phyloP scores from a whole-genome alignment of 2,329 filamentous ascomycete genomes.

The Penicillium sp. region DNA sequence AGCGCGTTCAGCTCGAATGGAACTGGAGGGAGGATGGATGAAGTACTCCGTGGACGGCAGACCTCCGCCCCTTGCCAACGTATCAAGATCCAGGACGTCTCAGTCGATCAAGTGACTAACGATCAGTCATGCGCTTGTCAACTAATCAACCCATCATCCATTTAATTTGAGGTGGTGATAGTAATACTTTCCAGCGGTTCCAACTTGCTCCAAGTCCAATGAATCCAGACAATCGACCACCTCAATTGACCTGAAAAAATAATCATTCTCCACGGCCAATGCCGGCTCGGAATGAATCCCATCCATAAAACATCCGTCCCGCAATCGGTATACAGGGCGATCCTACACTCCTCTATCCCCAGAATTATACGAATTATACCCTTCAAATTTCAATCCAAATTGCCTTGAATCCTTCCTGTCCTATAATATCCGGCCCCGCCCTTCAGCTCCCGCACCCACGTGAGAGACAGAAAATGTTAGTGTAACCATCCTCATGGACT shows the following conservation, averaged over 20 bases:
- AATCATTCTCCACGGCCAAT: neutral
- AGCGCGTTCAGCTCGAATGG: neutral
- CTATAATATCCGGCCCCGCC: neutral
- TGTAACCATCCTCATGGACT: conserved; percentile 23
- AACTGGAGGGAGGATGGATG: neutral
- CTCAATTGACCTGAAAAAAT: neutral
- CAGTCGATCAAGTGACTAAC: neutral
- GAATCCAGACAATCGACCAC: neutral
- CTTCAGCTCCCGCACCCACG: conserved; percentile 18
- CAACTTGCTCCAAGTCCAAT: neutral
- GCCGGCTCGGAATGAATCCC: neutral
- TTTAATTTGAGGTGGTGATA: neutral
- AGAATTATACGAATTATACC: neutral
- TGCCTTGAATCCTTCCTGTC: neutral
- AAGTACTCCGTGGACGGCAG: neutral
- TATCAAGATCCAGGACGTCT: neutral
- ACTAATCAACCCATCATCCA: neutral
- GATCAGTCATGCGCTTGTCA: neutral
- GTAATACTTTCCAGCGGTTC: neutral
- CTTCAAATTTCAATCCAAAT: conserved; percentile 13
- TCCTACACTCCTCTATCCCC: neutral
- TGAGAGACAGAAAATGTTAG: conserved; percentile 16
- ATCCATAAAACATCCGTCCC: neutral
- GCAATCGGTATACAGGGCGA: neutral
- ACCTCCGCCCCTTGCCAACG: neutral